Evolutionary conservation across 768 basidiomycete genomes (phyloP).

Genomic region (Pleurotus tuber-regium): DNA sequence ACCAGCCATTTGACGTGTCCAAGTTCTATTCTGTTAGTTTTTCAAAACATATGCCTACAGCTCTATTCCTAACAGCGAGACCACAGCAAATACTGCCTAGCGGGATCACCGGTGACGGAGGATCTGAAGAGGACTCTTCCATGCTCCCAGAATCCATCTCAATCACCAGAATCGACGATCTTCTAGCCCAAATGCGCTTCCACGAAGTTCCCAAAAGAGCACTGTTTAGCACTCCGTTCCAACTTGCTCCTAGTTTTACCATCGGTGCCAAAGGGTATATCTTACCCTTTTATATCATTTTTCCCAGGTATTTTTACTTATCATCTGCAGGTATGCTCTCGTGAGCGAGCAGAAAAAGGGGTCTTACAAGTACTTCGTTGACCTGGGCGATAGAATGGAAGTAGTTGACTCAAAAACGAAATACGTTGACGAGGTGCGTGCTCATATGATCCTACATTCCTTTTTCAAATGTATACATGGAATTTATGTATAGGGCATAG

Average conservation of each 20-base stretch:
- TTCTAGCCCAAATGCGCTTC: slow-evolving; percentile 77
- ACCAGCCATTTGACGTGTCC: slow-evolving; percentile 64
- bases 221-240: slow-evolving; percentile 77
- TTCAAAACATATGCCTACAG: background rate
- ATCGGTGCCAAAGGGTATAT: slow-evolving; percentile 83
- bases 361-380: slow-evolving; percentile 77
- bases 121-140: slow-evolving; percentile 37
- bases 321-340: slow-evolving; percentile 67
- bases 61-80: background rate
- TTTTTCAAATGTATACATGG: background rate
- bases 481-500: slow-evolving; percentile 30
- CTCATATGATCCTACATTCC: background rate
- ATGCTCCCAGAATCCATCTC: slow-evolving; percentile 69
- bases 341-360: slow-evolving; percentile 89
- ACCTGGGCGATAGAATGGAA: slow-evolving; percentile 74
- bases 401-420: slow-evolving; percentile 67
- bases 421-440: slow-evolving; percentile 73
- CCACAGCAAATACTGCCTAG: slow-evolving; percentile 56
- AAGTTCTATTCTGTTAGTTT: slow-evolving; percentile 77
- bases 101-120: slow-evolving; percentile 52
- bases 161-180: slow-evolving; percentile 73
- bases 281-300: slow-evolving; percentile 4
- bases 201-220: slow-evolving; percentile 83
- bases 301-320: background rate
- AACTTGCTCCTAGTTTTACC: slow-evolving; percentile 67